A percentile compares a stretch with the other conserved stretches of the same genome.
phyloP scores from a whole-genome alignment of 805 yeast genomes.

The Debaryomyces prosopidis region DNA sequence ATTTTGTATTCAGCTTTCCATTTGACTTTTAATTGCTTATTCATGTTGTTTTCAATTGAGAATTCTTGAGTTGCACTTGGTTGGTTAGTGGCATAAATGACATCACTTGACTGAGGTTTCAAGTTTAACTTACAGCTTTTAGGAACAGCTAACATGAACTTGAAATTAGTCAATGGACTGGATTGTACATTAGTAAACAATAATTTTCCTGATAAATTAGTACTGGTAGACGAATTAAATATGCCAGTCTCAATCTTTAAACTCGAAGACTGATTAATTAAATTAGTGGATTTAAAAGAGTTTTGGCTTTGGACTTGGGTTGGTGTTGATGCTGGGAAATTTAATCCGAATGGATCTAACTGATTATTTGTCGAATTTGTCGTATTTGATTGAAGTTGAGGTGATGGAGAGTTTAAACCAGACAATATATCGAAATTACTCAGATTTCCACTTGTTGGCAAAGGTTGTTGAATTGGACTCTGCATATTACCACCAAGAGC shows the following conservation, averaged over 20 bases:
- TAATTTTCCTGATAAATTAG: constrained; percentile 44
- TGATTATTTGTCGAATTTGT: constrained; percentile 5
- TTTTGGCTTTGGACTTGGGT: constrained; percentile 11
- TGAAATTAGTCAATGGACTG: constrained; percentile 48
- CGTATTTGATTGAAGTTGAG: constrained; percentile 28
- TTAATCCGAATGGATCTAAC: constrained; percentile 43
- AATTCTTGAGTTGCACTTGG: constrained; percentile 58
- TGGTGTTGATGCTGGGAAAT: constrained; percentile 42
- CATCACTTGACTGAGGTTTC: constrained; percentile 60
- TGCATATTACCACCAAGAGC: constrained; percentile 29
- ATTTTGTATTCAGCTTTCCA: constrained; percentile 66
- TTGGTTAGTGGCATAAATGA: constrained; percentile 46
- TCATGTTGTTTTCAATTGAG: constrained; percentile 31
- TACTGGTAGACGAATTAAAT: constrained; percentile 32
- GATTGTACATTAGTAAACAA: constrained; percentile 52
- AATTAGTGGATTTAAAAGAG: constrained; percentile 17
- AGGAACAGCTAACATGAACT: constrained; percentile 72
- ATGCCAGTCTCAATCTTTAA: constrained; percentile 52
- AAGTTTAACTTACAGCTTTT: constrained; percentile 57
- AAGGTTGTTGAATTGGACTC: constrained; percentile 17
- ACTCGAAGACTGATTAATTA: constrained; percentile 44
- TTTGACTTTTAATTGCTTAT: constrained; percentile 59
- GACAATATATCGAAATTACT: constrained; percentile 30
- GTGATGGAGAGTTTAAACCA: constrained; percentile 43
- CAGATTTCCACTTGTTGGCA: constrained; percentile 8